phyloP scores from a whole-genome alignment of 306 rosid genomes.

The Hylodesmum podocarpum region DNA sequence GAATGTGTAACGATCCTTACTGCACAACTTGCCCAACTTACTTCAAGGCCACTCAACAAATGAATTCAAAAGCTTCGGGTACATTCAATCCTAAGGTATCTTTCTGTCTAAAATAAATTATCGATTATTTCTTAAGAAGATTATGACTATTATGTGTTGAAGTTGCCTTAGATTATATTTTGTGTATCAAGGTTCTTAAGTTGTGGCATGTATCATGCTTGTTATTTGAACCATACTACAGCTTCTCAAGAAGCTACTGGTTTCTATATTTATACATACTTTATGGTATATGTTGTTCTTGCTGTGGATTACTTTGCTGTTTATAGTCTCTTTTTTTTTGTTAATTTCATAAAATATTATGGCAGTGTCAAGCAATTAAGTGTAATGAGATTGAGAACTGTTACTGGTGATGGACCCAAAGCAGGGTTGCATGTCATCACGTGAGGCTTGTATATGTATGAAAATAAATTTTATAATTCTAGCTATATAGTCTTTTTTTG shows the following conservation, averaged over 20 bases:
- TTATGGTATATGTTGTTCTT: not conserved
- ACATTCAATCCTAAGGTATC: constrained; percentile 61
- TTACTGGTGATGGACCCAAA: not conserved
- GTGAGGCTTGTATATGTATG: not conserved
- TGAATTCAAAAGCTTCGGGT: constrained; percentile 36
- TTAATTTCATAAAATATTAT: not conserved
- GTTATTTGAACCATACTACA: not conserved
- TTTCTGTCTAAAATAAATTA: constrained; percentile 23
- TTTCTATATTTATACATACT: not conserved
- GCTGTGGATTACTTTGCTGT: not conserved
- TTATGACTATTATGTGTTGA: constrained; percentile 1
- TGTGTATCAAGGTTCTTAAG: not conserved
- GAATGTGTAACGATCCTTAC: constrained; percentile 90
- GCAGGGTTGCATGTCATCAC: not conserved
- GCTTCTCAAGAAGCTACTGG: not conserved
- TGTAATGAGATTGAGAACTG: not conserved
- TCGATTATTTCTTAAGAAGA: not conserved
- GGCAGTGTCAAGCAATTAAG: not conserved
- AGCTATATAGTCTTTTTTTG: not conserved
- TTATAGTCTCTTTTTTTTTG: not conserved
- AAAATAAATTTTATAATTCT: not conserved
- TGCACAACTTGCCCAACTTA: constrained; percentile 85
- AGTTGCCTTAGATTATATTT: not conserved
- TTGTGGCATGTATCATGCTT: not conserved
- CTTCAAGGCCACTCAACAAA: constrained; percentile 53